phyloP scores from a whole-genome alignment of 2,329 filamentous ascomycete genomes.

The Fusarium temperatum region DNA sequence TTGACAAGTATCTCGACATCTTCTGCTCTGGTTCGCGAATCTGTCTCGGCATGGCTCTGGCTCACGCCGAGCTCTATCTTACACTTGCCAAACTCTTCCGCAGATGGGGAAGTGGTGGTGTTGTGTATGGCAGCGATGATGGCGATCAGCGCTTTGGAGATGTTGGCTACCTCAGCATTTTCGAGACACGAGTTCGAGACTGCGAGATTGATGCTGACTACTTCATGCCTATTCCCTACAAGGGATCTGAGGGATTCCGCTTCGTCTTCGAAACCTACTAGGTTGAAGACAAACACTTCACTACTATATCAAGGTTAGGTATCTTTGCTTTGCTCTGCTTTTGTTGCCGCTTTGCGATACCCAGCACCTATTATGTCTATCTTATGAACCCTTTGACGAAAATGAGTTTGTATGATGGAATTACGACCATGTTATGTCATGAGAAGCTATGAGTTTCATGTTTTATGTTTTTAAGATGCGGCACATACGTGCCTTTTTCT shows the following conservation, averaged over 20 bases:
- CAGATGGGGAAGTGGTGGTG: constrained; percentile 48
- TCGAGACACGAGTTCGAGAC: constrained; percentile 47
- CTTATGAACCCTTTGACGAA: constrained; percentile 12
- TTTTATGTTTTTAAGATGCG: constrained; percentile 25
- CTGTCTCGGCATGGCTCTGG: constrained; percentile 51
- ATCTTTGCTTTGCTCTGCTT: constrained; percentile 16
- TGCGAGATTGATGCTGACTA: constrained; percentile 51
- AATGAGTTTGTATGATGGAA: constrained; percentile 26
- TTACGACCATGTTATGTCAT: constrained; percentile 25
- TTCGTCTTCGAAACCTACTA: constrained; percentile 46
- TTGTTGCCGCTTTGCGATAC: constrained; percentile 22
- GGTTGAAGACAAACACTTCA: constrained; percentile 2
- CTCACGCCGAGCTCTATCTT: constrained; percentile 51
- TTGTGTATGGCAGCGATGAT: constrained; percentile 42
- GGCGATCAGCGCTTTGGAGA: constrained; percentile 48
- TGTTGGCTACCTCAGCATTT: constrained; percentile 47
- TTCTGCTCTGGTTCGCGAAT: constrained; percentile 49
- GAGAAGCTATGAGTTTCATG: constrained; percentile 32
- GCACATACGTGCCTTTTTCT: constrained; percentile 33
- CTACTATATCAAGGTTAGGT: constrained; percentile 13
- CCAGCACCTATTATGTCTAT: constrained; percentile 10
- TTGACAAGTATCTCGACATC: constrained; percentile 48
- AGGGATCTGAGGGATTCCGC: constrained; percentile 48
- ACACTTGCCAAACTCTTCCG: constrained; percentile 51
- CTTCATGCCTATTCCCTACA: constrained; percentile 52